A percentile compares a stretch with the other conserved stretches of the same genome.
Evolutionary conservation across 768 basidiomycete genomes (phyloP).

Genomic region (Atractiella rhizophila): DNA sequence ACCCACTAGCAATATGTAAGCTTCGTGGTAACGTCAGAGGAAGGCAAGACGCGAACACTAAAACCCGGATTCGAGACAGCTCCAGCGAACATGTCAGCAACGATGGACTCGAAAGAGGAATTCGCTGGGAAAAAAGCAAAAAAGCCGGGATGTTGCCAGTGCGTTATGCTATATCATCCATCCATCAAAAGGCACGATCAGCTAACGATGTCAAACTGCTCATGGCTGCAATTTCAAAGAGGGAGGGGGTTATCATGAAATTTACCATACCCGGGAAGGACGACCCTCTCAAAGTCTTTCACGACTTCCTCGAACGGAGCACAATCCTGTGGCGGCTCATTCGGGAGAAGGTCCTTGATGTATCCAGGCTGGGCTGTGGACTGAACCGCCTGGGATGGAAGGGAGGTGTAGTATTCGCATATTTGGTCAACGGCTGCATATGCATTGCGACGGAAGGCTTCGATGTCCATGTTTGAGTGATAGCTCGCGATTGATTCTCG

Average conservation of each 20-base stretch:
- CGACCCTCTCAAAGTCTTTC: conserved; percentile 48
- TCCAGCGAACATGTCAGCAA: conserved; percentile 57
- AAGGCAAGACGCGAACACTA: conserved; percentile 2
- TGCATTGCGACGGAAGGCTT: no score
- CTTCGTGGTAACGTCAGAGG: conserved; percentile 73
- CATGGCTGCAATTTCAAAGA: neutral
- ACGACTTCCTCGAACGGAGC: conserved; percentile 46
- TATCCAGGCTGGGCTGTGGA: no score
- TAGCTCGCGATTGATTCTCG: no score
- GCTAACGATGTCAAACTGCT: neutral
- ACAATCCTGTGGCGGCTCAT: conserved; percentile 41
- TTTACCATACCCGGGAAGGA: conserved; percentile 71
- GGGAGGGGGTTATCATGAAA: no score
- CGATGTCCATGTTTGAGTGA: no score
- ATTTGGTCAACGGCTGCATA: no score
- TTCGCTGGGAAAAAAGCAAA: conserved; percentile 66
- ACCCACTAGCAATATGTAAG: no score
- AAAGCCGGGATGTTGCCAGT: conserved; percentile 80
- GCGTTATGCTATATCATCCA: conserved; percentile 38
- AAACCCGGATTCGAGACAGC: conserved; percentile 49
- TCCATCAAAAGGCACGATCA: neutral
- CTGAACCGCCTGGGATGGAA: no score
- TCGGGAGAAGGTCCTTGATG: no score
- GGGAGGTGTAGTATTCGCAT: no score
- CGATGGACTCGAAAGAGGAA: conserved; percentile 29